Base-by-base conservation (phyloP, 2,329 filamentous ascomycete species). In the Annulohypoxylon truncatum region DNA sequence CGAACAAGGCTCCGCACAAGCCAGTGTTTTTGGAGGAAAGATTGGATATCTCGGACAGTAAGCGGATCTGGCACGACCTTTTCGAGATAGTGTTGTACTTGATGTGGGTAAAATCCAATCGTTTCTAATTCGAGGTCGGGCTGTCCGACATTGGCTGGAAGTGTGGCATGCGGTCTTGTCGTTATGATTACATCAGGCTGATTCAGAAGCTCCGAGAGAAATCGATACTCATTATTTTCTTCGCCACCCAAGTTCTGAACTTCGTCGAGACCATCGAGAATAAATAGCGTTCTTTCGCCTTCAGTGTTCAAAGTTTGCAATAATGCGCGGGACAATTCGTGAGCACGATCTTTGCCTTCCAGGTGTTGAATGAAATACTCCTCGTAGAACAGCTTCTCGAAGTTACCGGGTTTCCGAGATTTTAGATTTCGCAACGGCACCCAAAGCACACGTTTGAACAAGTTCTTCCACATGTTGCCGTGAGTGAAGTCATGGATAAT, bases 121-220 rank as follows among this genome's bases (percentile, higher is more conserved):
- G 48, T 35, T 52, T 52, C 48, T 4, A 52, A 35, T 35, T 52
- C 48, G 9, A 52, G 29, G 7, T 52, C 48, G 4, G 12, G 8
- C 12, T 22, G 9, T 22, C 10, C 28, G 28, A 35, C 2, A 4
- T 12, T 4, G 2, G 6, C 3, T 35, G 48, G 48, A 24, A 52
- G 10, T 8, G 4, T 24, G n/a, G 20, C 18, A 26, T 52, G 48
- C 8, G 48, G 48, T 8, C 48, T 12, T 3, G 29, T 38, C 15
- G 48, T 52, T 8, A 52, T 52, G 29, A 52, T 52, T 13, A 52
- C 48, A 15, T 52, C 13, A 24, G 48, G 48, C 18, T n/a, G 8
- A 24, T 13, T n/a, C 6, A 52, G 29, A 52, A 52, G 48, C 4
- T 52, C 29, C n/a, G 6, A n/a, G 6, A 35, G 7, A 22, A 52